phyloP scores from a whole-genome alignment of 768 basidiomycete genomes.

The Pisolithus microcarpus region DNA sequence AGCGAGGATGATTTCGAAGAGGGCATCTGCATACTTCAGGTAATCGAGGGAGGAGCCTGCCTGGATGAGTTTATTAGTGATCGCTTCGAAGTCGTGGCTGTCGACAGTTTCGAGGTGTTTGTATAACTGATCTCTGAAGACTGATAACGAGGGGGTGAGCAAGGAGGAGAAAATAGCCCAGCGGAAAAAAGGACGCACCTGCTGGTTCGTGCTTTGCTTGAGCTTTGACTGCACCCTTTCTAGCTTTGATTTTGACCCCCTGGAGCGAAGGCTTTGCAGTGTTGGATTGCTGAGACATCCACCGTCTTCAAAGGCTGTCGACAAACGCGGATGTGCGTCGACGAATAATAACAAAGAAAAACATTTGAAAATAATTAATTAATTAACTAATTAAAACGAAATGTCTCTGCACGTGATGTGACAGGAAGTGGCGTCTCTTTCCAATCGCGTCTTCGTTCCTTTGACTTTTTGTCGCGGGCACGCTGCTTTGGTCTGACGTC shows the following conservation, averaged over 20 bases:
- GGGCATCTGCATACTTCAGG: constrained; percentile 93
- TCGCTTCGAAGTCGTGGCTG: constrained; percentile 74
- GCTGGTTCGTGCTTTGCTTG: constrained; percentile 90
- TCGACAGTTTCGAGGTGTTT: constrained; percentile 83
- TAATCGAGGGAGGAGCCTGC: constrained; percentile 91
- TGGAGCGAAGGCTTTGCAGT: constrained; percentile 84
- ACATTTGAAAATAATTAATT: neutral
- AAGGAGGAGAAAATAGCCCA: neutral
- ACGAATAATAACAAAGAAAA: neutral
- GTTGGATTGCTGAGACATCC: constrained; percentile 88
- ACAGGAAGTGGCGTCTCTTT: neutral
- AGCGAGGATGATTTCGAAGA: constrained; percentile 94
- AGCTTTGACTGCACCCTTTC: constrained; percentile 89
- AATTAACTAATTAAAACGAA: neutral
- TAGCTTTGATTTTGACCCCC: constrained; percentile 89
- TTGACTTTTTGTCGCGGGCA: neutral
- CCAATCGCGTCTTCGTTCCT: neutral
- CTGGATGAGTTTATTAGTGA: constrained; percentile 77
- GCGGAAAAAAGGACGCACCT: constrained; percentile 29
- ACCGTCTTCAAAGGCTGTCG: constrained; percentile 44
- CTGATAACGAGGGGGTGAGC: constrained; percentile 31
- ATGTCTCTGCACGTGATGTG: neutral
- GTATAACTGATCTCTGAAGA: constrained; percentile 90
- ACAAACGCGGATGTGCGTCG: constrained; percentile 20
- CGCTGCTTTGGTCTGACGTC: neutral